Conservation (phyloP, 371 early-diverging fungal genomes). For the Rhizopus arrhizus region DNA sequence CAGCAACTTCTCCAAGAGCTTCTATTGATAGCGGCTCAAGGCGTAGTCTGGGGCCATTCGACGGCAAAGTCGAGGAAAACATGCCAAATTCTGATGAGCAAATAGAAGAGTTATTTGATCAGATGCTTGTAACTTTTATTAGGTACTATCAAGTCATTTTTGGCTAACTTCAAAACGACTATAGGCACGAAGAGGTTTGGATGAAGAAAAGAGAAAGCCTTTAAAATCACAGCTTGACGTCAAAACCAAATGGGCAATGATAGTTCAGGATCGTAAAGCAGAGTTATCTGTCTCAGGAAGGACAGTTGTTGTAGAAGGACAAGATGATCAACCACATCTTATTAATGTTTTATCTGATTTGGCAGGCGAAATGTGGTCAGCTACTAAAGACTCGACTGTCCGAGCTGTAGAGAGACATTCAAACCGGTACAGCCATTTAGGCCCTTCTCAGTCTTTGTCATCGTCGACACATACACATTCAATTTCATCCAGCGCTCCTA, state of each 20-base stretch:
- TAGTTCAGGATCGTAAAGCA: slow-evolving; percentile 45
- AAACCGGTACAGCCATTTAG: slow-evolving; percentile 18
- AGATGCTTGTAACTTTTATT: slow-evolving; percentile 44
- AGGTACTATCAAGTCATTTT: background rate
- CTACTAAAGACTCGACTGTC: slow-evolving; percentile 43
- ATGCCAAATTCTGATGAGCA: slow-evolving; percentile 38
- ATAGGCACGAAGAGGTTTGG: slow-evolving; percentile 38
- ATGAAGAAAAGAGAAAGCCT: slow-evolving; percentile 33
- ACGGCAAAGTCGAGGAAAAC: slow-evolving; percentile 19
- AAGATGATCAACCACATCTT: slow-evolving; percentile 28
- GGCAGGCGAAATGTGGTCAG: slow-evolving; percentile 50
- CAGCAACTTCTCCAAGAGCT: slow-evolving; percentile 24
- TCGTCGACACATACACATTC: slow-evolving; percentile 6
- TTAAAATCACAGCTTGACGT: slow-evolving; percentile 36
- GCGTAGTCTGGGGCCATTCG: slow-evolving; percentile 17
- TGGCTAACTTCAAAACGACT: background rate
- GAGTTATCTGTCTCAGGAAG: slow-evolving; percentile 35
- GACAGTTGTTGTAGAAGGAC: slow-evolving; percentile 8
- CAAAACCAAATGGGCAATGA: slow-evolving; percentile 52
- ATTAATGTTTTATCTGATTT: slow-evolving; percentile 46
- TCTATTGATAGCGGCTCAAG: slow-evolving; percentile 30
- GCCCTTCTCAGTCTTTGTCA: slow-evolving; percentile 16
- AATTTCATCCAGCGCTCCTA: background rate
- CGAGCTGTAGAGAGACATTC: slow-evolving; percentile 45
- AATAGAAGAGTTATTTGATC: slow-evolving; percentile 47